Evolutionary conservation across 805 yeast genomes (phyloP), one percentile per base, ranked within the genome.

Genomic region (Groenewaldozyma salmanticensis): DNA sequence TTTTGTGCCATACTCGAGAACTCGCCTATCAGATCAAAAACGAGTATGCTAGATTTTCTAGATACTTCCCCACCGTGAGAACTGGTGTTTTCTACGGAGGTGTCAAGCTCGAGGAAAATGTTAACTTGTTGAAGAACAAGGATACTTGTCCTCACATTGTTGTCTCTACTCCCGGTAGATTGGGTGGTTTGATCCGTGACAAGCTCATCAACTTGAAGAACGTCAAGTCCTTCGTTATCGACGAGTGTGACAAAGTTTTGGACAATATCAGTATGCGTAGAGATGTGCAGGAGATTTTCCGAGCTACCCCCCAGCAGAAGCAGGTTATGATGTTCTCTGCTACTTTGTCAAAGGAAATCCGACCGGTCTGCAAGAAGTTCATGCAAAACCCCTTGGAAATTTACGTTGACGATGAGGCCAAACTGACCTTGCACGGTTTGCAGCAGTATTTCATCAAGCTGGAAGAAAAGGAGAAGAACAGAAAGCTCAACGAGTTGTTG

Each of bases 301-400:
- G 96, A 66, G 84, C 84, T 47, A 90, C 98, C 39, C 98, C 98
- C 52, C 94, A 84, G 67, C 95, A 90, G 64, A 90, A 90, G 68
- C 98, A 90, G 71, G 97, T 92, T 43, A 88, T 92, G 97, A 90
- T 90, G 96, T 90, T 90, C 67, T 83, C 95, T 46, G 98, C 98
- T 52, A 90, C 98, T 42, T 74, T 90, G 55, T 79, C 95, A 37
- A 84, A 77, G 61, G 97, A 90, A 61, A 86, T 90, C 58, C 83
- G 95, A 66, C 96, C 96, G 48, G 79, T 92, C 45, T 90, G 96
- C 73, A 90, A 88, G 72, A 87, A 90, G 70, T 90, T 92, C 71
- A 84, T 92, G 88, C 95, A 90, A 69, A 87, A 84, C 57, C 97
- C 98, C 51, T 75, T 92, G 64, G 98, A 90, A 71, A 86, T 90